These are phyloP conservation scores for Rhynchospora breviuscula DNA, from an alignment of 176 grass and related monocot species.

Conservation along the genomic window DNA sequence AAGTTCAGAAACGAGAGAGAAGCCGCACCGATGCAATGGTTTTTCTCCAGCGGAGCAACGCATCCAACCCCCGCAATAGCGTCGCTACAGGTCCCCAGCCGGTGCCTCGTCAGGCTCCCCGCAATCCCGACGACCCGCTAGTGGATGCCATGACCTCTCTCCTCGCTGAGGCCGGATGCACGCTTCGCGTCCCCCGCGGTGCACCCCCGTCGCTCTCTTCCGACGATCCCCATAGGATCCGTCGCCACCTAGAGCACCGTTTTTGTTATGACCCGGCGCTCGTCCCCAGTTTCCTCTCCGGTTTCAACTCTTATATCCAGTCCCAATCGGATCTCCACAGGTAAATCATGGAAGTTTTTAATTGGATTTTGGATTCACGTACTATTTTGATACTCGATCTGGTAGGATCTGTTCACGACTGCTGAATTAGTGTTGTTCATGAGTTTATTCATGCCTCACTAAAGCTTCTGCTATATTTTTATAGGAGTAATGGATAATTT, in stretches of 20 bases:
- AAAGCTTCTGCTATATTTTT: background rate
- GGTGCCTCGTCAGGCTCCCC: background rate
- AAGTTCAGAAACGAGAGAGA: background rate
- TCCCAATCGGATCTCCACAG: conserved; percentile 42
- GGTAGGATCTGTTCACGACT: background rate
- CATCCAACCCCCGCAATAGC: conserved; percentile 45
- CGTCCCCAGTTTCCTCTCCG: conserved; percentile 34
- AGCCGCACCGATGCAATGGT: conserved; percentile 37
- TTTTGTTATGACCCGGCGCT: conserved; percentile 34
- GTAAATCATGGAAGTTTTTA: conserved; percentile 39
- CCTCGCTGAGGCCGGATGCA: conserved; percentile 79
- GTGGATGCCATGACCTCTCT: conserved; percentile 49
- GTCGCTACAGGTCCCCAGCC: conserved; percentile 19
- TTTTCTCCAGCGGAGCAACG: conserved; percentile 60
- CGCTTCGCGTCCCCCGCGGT: conserved; percentile 47
- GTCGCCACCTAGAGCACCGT: conserved; percentile 38
- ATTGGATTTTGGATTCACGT: background rate
- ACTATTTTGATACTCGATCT: background rate
- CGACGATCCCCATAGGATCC: conserved; percentile 32
- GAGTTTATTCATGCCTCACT: background rate
- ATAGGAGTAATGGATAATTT: background rate
- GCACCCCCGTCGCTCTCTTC: conserved; percentile 34
- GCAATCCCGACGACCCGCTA: conserved; percentile 12
- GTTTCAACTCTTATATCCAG: conserved; percentile 42
- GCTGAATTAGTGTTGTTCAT: too few relatives aligned